Base-by-base conservation (phyloP, 1,139 yeast species). In the Blastobotrys arbuscula region DNA sequence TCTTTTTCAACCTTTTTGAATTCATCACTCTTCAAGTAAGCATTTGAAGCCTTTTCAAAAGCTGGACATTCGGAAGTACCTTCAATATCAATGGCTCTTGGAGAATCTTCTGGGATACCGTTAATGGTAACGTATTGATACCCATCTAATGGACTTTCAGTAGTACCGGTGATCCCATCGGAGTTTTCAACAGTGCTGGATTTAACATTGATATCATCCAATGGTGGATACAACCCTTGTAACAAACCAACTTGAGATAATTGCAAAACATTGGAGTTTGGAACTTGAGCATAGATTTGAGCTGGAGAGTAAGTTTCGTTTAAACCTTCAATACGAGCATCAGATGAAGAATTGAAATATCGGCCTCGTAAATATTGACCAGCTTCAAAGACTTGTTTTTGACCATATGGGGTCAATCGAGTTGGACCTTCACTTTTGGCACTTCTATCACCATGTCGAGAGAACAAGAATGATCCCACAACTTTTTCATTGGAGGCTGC, bases 361-460 rank as follows among this genome's bases (percentile, higher is more conserved):
- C 77, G 64, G 45, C 67, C 58, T 50, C 72, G 64, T 59, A 62
- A 68, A 56, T 64, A 71, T 31, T 58, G 53, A 37, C 77, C 77
- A 6, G 68, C 61, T 18, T 53, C 58, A 49, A 57, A 62, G 51
- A 67, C 71, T 47, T 65, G 61, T 21, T 52, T 53, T 8, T 73
- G 70, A 45, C 77, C 77, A 12, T 64, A 49, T 16, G 75, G 70
- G n/a, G 76, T 70, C 45, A 73, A 58, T 3, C 31, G 13, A 8
- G 74, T 68, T 12, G 76, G 76, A 12, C 38, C 38, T 35, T 35
- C 38, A 18, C 38, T 18, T 52, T 72, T 72, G 31, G 69, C 62
- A 42, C 70, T 64, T 53, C 77, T 65, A 55, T 73, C 77, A 44
- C 74, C 75, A 58, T 73, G 77, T 51, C 77, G 65, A 40, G 71